Conservation (phyloP, 1,284 basidiomycete genomes). For the Volvariella volvacea region DNA sequence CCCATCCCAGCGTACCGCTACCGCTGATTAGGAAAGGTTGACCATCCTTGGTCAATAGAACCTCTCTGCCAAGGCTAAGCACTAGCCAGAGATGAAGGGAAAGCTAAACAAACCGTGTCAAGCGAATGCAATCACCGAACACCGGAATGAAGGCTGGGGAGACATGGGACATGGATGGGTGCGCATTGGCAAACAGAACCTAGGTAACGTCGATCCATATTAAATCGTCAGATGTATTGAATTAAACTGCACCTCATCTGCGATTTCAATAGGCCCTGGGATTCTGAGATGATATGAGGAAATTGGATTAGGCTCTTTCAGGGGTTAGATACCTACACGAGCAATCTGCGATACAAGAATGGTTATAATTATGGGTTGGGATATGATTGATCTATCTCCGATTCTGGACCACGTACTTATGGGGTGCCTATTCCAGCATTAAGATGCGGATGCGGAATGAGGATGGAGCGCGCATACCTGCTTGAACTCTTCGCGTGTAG, state of each 20-base stretch:
- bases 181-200: constrained; percentile 71
- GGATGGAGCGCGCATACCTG: not conserved
- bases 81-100: constrained; percentile 1
- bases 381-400: no score
- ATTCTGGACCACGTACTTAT: not conserved
- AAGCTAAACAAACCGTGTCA: constrained; percentile 57
- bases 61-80: constrained; percentile 37
- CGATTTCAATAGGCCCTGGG: constrained; percentile 77
- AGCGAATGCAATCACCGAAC: constrained; percentile 86
- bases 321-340: not conserved
- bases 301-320: not conserved
- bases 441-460: not conserved
- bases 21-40: constrained; percentile 92
- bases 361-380: no score
- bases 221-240: not conserved
- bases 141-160: constrained; percentile 86
- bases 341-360: not conserved
- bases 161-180: constrained; percentile 86
- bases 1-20: constrained; percentile 94
- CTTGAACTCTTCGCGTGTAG: constrained; percentile 1
- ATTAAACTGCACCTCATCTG: constrained; percentile 57
- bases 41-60: constrained; percentile 68
- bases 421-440: not conserved
- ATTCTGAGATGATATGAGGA: constrained; percentile 37
- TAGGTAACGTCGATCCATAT: constrained; percentile 4